A percentile compares a stretch with the other conserved stretches of the same genome.
Evolutionary conservation across 108 stramenopile genomes (phyloP).

Genomic region (Cyclotella kingstonii): DNA sequence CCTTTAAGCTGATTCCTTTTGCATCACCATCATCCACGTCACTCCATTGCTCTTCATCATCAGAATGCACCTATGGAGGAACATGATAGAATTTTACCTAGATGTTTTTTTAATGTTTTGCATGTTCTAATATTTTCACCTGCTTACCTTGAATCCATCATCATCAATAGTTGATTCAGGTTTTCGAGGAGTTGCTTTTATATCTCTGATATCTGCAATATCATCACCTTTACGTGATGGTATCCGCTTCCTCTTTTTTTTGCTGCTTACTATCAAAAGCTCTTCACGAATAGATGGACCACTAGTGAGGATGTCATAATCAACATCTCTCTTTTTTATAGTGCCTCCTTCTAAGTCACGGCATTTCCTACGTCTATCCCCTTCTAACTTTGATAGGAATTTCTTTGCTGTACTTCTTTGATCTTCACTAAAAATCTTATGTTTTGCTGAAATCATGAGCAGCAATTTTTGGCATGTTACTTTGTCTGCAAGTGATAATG

Average conservation of each 20-base stretch:
- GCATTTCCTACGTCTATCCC: constrained; percentile 74
- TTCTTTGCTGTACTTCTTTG: constrained; percentile 62
- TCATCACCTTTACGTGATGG: constrained; percentile 46
- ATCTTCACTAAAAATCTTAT: constrained; percentile 74
- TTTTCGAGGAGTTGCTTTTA: constrained; percentile 16
- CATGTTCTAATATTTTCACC: no score
- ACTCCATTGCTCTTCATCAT: constrained; percentile 83
- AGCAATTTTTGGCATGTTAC: constrained; percentile 69
- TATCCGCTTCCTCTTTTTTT: constrained; percentile 58
- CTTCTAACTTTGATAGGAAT: constrained; percentile 74
- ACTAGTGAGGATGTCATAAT: constrained; percentile 24
- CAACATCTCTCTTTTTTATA: constrained; percentile 7
- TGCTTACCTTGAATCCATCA: constrained; percentile 55
- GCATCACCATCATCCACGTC: constrained; percentile 52
- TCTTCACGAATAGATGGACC: constrained; percentile 61
- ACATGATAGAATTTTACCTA: not conserved
- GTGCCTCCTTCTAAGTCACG: constrained; percentile 54
- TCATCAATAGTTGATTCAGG: constrained; percentile 39
- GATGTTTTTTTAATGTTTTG: no score
- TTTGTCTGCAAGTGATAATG: constrained; percentile 63
- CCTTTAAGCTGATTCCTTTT: constrained; percentile 75
- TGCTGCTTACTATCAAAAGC: constrained; percentile 64
- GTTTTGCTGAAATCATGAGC: constrained; percentile 75
- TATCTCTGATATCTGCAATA: constrained; percentile 10
- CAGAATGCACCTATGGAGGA: constrained; percentile 51